Conservation (phyloP, 208 protist genomes). For the Trypanosoma avium region DNA sequence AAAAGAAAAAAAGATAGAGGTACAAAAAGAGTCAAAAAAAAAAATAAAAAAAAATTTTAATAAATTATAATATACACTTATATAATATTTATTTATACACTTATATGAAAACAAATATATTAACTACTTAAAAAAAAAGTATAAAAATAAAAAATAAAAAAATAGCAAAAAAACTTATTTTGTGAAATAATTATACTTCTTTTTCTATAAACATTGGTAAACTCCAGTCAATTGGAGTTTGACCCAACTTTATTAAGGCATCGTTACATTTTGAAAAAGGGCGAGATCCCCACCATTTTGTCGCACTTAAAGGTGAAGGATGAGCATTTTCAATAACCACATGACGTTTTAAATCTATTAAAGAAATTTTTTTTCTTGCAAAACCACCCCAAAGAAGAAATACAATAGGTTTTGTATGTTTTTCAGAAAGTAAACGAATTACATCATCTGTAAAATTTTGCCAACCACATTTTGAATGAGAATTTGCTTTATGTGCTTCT, state of each 20-base stretch:
- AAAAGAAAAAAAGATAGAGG: too few relatives aligned
- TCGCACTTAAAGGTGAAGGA: slow-evolving; percentile 84
- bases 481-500: slow-evolving; percentile 88
- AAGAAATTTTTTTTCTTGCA: slow-evolving; percentile 88
- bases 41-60: too few relatives aligned
- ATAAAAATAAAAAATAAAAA: slow-evolving; percentile 1
- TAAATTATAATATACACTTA: too few relatives aligned
- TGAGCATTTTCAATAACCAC: slow-evolving; percentile 86
- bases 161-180: neutral
- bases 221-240: slow-evolving; percentile 81
- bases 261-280: slow-evolving; percentile 89
- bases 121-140: neutral
- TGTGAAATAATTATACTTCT: neutral
- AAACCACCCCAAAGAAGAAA: slow-evolving; percentile 96
- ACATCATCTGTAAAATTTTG: slow-evolving; percentile 94
- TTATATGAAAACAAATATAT: slow-evolving; percentile 3
- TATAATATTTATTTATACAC: too few relatives aligned
- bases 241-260: slow-evolving; percentile 51
- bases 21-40: too few relatives aligned
- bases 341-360: slow-evolving; percentile 89
- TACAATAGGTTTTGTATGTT: slow-evolving; percentile 70
- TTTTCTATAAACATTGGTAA: slow-evolving; percentile 35
- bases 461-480: slow-evolving; percentile 94
- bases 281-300: slow-evolving; percentile 71
- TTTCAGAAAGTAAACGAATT: slow-evolving; percentile 78